Evolutionary conservation across 305 asterid species (phyloP).

Genomic region (Fraxinus nigra): DNA sequence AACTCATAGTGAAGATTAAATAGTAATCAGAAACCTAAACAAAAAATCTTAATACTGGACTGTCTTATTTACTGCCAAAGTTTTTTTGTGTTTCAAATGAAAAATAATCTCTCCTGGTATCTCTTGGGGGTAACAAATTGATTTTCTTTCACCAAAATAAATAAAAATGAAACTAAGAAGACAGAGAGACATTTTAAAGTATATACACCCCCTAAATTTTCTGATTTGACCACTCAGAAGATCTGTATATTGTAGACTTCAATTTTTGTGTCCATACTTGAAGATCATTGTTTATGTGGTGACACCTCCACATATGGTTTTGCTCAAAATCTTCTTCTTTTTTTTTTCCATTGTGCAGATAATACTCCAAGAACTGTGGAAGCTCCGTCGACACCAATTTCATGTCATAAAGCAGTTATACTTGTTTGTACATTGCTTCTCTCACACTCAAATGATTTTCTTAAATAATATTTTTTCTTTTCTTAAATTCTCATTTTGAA

Average conservation of each 20-base stretch:
- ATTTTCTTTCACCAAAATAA: background rate
- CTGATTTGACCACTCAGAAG: background rate
- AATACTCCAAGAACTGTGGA: constrained; percentile 51
- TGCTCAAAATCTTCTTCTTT: constrained; percentile 6
- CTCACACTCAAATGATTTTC: constrained; percentile 29
- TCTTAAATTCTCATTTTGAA: constrained; percentile 12
- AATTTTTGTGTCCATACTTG: background rate
- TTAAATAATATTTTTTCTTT: background rate
- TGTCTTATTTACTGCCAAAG: background rate
- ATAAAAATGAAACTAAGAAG: background rate
- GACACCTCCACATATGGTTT: constrained; percentile 6
- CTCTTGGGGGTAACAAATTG: background rate
- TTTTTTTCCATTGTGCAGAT: background rate
- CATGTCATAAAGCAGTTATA: constrained; percentile 78
- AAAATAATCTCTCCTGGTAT: background rate
- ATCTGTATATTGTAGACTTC: background rate
- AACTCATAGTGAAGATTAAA: background rate
- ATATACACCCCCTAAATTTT: background rate
- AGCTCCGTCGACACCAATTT: constrained; percentile 48
- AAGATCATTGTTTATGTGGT: background rate
- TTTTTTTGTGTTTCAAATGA: background rate
- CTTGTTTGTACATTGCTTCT: constrained; percentile 92
- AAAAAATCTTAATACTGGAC: constrained; percentile 8
- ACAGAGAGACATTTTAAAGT: background rate
- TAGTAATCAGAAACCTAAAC: background rate